A percentile compares a stretch with the other conserved stretches of the same genome.
Evolutionary conservation across 164 flowering plant species (phyloP).

Genomic region (Annona cherimola): DNA sequence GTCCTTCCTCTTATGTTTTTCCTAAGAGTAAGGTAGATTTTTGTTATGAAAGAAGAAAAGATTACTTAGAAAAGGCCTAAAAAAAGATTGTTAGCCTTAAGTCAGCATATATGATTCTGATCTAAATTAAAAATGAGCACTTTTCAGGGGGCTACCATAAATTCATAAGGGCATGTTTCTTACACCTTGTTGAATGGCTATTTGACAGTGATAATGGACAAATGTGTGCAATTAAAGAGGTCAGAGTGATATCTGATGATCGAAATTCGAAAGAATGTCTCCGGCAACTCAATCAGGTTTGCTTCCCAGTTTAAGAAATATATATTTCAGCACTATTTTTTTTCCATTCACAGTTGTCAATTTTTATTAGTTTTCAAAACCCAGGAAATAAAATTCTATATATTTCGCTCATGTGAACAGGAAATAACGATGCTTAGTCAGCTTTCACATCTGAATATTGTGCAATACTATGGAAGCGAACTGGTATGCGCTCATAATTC

Average conservation of each 20-base stretch:
- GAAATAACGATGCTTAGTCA: constrained; percentile 82
- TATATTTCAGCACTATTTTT: background rate
- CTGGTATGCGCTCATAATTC: constrained; percentile 40
- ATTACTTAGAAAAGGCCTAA: background rate
- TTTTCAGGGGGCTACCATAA: background rate
- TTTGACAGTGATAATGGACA: constrained; percentile 70
- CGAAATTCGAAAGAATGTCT: constrained; percentile 72
- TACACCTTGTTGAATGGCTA: constrained; percentile 1
- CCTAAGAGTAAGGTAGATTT: background rate
- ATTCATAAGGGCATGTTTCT: background rate
- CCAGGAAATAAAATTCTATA: background rate
- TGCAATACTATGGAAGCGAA: constrained; percentile 83
- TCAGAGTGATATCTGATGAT: constrained; percentile 70
- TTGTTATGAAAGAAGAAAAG: background rate
- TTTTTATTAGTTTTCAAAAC: background rate
- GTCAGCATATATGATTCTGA: background rate
- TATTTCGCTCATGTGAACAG: constrained; percentile 34
- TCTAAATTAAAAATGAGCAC: background rate
- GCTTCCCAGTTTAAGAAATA: background rate
- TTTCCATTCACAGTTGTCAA: background rate
- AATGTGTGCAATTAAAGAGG: constrained; percentile 97
- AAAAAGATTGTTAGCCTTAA: background rate
- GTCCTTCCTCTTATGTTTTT: background rate
- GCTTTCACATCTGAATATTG: constrained; percentile 84
- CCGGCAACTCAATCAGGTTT: constrained; percentile 82